Evolutionary conservation across 371 early-diverging fungal species (phyloP), one percentile per base, ranked within the genome.

Genomic region (Fennellomyces sp.): DNA sequence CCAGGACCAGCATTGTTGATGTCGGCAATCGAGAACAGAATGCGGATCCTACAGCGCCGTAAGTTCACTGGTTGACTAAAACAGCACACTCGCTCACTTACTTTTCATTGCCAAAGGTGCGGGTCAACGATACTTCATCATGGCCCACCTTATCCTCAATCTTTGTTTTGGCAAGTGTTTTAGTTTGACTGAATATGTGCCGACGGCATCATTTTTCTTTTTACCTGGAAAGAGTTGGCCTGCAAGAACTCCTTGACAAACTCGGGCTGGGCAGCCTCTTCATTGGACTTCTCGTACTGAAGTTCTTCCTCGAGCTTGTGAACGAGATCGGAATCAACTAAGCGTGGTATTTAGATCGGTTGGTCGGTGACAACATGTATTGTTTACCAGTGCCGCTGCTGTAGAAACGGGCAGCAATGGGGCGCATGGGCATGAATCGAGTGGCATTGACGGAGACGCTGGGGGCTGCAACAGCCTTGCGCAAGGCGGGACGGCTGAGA

Each of bases 51-150:
- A 67, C 15, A 27, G 39, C 39, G n/a, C 17, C 39, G 10, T n/a
- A 11, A 15, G 17, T 39, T 11, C 21, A 56, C 19, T 17, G 27
- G 29, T 21, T 21, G 19, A 26, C 25, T 19, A 27, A 19, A 12
- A 7, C 2, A 39, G 5, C 11, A 3, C 11, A 39, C 27, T 30
- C 12, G 33, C 10, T 48, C 6, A 25, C 84, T 70, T 83, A 92
- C 91, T 88, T 91, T 80, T 97, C 98, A 68, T 87, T 91, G 59
- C 95, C 96, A 75, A 94, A 95, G 53, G 87, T 88, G 64, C 95
- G 87, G 23, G 86, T 82, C 64, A 97, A 68, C 28, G 72, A 64
- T 21, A 97, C 92, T 73, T 93, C 93, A 72, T 91, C 93, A 21
- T 85, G 73, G 33, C 95, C 95, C 33, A 82, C 51, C 72, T 86